A percentile compares a stretch with the other conserved stretches of the same genome.
Conservation (phyloP, 176 grass and related monocot species). For the Metroxylon sagu region DNA sequence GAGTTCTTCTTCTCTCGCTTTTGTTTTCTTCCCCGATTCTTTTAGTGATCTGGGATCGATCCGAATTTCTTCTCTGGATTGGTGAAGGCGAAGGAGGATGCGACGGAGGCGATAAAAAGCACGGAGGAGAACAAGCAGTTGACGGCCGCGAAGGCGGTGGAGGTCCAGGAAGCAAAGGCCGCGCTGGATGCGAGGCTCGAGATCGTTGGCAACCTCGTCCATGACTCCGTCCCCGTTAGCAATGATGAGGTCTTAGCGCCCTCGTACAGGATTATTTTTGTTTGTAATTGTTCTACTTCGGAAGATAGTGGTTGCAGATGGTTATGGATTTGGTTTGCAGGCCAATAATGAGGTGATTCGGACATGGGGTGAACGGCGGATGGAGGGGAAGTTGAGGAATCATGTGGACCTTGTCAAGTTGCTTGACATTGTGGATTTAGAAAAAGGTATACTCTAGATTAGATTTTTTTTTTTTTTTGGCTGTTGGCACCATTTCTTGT, state of each 20-base stretch:
- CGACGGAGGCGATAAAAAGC: constrained; percentile 56
- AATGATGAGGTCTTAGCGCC: constrained; percentile 38
- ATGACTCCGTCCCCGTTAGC: constrained; percentile 57
- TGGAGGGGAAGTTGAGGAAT: constrained; percentile 66
- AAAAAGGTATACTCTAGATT: constrained; percentile 50
- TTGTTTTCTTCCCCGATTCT: not conserved
- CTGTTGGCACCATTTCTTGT: constrained; percentile 2
- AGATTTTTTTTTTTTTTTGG: not conserved
- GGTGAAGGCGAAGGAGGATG: constrained; percentile 47
- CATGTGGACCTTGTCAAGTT: constrained; percentile 81
- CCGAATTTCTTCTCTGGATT: not conserved
- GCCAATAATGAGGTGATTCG: constrained; percentile 66
- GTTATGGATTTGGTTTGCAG: constrained; percentile 13
- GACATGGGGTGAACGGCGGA: constrained; percentile 58
- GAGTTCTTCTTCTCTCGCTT: constrained; percentile 3
- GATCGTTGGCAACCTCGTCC: constrained; percentile 78
- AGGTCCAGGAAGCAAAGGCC: constrained; percentile 86
- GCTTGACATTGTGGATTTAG: constrained; percentile 65
- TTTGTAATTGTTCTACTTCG: no score
- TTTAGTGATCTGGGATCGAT: not conserved
- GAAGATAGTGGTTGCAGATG: no score
- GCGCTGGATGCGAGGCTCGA: constrained; percentile 49
- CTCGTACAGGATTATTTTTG: not conserved
- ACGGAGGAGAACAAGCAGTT: constrained; percentile 72
- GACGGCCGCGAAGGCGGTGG: constrained; percentile 51